Evolutionary conservation across 257 asterid species (phyloP).

Genomic region (Ajuga chamaepitys): DNA sequence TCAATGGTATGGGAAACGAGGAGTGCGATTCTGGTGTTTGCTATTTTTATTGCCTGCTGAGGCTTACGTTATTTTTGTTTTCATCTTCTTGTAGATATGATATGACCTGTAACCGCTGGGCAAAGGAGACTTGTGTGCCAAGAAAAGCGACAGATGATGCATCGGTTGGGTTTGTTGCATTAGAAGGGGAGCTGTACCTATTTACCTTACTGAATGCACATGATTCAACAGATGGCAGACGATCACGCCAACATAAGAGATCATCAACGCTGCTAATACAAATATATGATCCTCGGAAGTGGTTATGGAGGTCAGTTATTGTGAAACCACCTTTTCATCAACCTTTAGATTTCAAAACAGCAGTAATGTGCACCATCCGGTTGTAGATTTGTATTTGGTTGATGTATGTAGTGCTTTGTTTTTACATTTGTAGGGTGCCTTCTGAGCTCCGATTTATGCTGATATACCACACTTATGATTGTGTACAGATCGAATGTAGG

Average conservation of each 20-base stretch:
- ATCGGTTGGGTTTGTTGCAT: slow-evolving; percentile 66
- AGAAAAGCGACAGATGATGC: slow-evolving; percentile 43
- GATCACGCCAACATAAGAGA: slow-evolving; percentile 53
- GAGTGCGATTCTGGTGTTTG: neutral
- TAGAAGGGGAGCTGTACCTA: slow-evolving; percentile 70
- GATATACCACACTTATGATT: slow-evolving; percentile 13
- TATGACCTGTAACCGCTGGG: slow-evolving; percentile 56
- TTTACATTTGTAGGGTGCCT: no score
- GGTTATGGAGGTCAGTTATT: slow-evolving; percentile 53
- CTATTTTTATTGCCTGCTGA: no score
- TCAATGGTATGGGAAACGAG: no score
- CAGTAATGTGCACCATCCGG: slow-evolving; percentile 64
- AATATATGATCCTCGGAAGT: slow-evolving; percentile 64
- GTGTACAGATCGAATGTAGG: slow-evolving; percentile 2
- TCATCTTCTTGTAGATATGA: slow-evolving; percentile 39
- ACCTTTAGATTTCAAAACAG: slow-evolving; percentile 60
- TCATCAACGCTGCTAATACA: slow-evolving; percentile 49
- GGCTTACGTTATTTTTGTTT: neutral
- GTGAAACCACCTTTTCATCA: slow-evolving; percentile 57
- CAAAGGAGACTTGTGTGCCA: slow-evolving; percentile 59
- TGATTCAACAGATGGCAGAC: slow-evolving; percentile 28
- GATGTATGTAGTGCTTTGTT: neutral
- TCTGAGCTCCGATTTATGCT: neutral
- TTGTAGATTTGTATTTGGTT: slow-evolving; percentile 34
- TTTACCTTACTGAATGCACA: slow-evolving; percentile 31